These are phyloP conservation scores for Paraphaeosphaeria minitans DNA, from an alignment of 2,329 filamentous ascomycete genomes.

Conservation along the genomic window DNA sequence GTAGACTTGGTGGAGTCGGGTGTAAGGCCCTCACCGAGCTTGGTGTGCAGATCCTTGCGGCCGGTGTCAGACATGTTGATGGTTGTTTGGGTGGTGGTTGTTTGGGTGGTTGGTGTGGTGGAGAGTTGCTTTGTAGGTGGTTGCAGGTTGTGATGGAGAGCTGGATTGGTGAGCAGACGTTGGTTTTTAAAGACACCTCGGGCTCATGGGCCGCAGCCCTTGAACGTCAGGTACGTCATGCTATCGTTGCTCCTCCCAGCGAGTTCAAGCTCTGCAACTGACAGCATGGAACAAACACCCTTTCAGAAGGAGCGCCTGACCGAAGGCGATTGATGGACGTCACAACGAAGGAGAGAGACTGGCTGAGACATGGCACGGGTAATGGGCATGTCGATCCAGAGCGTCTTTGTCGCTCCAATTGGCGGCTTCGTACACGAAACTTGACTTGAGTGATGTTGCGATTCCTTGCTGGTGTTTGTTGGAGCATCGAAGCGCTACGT, in stretches of 20 bases:
- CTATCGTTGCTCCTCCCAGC: neutral
- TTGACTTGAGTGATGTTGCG: neutral
- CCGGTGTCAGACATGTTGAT: conserved; percentile 64
- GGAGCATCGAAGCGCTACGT: neutral
- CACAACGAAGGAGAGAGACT: neutral
- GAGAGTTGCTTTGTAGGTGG: conserved; percentile 5
- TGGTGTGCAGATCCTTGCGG: conserved; percentile 65
- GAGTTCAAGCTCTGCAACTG: neutral
- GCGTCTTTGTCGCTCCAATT: neutral
- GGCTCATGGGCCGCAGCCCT: neutral
- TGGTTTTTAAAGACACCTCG: neutral
- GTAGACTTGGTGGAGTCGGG: conserved; percentile 67
- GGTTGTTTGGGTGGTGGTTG: no score
- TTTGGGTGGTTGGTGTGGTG: conserved; percentile 30
- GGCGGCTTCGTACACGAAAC: conserved; percentile 1
- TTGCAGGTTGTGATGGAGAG: conserved; percentile 2
- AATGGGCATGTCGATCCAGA: neutral
- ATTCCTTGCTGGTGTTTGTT: neutral
- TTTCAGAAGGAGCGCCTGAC: conserved; percentile 2
- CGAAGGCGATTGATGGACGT: neutral
- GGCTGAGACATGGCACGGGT: neutral
- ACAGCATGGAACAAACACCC: neutral
- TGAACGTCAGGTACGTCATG: conserved; percentile 1
- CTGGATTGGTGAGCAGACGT: neutral
- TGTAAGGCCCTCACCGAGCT: conserved; percentile 62